A percentile compares a stretch with the other conserved stretches of the same genome.
phyloP scores from a whole-genome alignment of 345 rosid genomes.

The Populus euphratica region DNA sequence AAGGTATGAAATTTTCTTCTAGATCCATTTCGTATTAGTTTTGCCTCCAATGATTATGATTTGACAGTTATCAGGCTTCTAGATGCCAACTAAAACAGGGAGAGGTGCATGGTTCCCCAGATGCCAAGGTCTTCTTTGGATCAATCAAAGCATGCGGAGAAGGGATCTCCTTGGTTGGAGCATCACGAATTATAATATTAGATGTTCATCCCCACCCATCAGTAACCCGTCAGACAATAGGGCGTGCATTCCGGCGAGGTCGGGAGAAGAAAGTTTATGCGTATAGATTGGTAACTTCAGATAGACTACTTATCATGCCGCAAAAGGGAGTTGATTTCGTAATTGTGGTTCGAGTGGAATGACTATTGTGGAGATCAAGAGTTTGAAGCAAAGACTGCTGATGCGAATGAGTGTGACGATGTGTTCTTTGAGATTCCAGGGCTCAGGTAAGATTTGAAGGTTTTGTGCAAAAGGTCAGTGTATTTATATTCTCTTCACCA shows the following conservation, averaged over 20 bases:
- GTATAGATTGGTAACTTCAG: conserved; percentile 64
- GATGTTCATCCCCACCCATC: conserved; percentile 92
- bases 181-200: conserved; percentile 64
- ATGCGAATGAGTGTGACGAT: conserved; percentile 46
- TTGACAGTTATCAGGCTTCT: no score
- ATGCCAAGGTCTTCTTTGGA: conserved; percentile 79
- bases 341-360: conserved; percentile 85
- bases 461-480: conserved; percentile 58
- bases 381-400: conserved; percentile 41
- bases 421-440: conserved; percentile 48
- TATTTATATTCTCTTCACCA: background rate
- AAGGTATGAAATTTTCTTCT: no score
- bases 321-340: conserved; percentile 54
- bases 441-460: conserved; percentile 53
- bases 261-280: conserved; percentile 70
- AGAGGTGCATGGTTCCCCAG: conserved; percentile 48
- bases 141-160: conserved; percentile 93
- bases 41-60: no score
- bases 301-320: conserved; percentile 42
- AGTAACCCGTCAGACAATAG: conserved; percentile 84
- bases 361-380: conserved; percentile 42
- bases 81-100: conserved; percentile 20
- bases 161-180: conserved; percentile 89
- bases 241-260: conserved; percentile 85
- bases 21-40: no score